Evolutionary conservation across 2,329 filamentous ascomycete genomes (phyloP).

Genomic region (Thielaviopsis euricoi): DNA sequence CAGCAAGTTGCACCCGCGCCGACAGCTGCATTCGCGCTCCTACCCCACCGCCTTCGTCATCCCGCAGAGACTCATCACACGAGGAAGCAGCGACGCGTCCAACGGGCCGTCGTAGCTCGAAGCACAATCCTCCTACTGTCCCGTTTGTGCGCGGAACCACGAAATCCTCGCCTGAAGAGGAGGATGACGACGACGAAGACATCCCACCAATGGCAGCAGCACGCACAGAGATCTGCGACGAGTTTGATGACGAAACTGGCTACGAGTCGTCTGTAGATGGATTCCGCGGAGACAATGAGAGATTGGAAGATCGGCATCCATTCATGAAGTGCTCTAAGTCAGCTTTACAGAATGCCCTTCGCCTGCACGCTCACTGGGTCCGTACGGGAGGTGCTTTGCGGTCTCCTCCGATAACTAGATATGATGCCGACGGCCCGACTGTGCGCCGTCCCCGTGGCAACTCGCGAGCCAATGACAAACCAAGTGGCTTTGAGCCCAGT

Average conservation of each 20-base stretch:
- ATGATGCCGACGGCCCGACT: background rate
- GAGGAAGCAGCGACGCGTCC: background rate
- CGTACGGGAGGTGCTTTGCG: background rate
- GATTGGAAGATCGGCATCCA: background rate
- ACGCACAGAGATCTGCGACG: background rate
- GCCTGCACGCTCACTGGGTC: background rate
- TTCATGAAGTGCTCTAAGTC: background rate
- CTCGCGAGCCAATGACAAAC: constrained; percentile 4
- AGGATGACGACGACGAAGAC: background rate
- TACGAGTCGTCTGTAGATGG: background rate
- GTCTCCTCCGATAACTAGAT: background rate
- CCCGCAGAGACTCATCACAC: background rate
- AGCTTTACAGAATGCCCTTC: background rate
- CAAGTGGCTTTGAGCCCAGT: background rate
- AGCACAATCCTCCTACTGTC: background rate
- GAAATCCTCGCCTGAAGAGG: background rate
- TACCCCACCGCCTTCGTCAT: background rate
- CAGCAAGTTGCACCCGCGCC: background rate
- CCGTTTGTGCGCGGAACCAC: background rate
- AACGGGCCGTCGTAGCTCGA: no score
- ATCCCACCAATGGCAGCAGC: background rate
- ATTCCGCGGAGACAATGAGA: background rate
- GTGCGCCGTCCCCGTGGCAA: constrained; percentile 4
- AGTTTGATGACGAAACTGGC: background rate
- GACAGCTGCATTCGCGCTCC: background rate